A percentile compares a stretch with the other conserved stretches of the same genome.
These are phyloP conservation scores for Lentinula lateritia DNA, from an alignment of 768 basidiomycete species.

Conservation along the genomic window DNA sequence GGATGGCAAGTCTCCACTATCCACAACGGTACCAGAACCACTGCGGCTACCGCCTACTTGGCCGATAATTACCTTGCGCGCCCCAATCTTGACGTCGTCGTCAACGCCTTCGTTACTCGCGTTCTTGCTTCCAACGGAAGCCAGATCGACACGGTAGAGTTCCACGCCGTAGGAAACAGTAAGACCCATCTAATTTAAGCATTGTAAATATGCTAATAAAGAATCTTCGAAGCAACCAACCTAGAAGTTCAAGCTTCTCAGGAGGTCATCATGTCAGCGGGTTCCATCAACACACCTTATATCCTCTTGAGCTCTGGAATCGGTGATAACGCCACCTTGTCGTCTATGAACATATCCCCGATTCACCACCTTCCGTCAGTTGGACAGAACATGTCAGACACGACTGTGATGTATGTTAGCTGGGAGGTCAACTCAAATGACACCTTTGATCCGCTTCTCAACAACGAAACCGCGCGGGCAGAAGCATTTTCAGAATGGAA, in stretches of 20 bases:
- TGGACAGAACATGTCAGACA: conserved; percentile 11
- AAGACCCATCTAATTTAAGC: background rate
- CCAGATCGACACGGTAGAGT: background rate
- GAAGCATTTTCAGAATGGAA: conserved; percentile 21
- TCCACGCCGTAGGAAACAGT: conserved; percentile 5
- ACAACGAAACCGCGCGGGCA: conserved; percentile 12
- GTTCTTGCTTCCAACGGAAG: background rate
- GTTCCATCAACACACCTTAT: conserved; percentile 17
- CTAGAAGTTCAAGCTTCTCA: conserved; percentile 8
- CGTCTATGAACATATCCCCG: conserved; percentile 1
- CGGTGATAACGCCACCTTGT: conserved; percentile 9
- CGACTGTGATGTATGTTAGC: background rate
- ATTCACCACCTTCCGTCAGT: conserved; percentile 12
- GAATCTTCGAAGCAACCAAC: background rate
- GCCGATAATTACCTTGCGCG: conserved; percentile 19
- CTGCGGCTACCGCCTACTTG: conserved; percentile 26
- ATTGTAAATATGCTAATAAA: background rate
- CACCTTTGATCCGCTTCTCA: conserved; percentile 17
- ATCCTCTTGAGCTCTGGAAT: conserved; percentile 16
- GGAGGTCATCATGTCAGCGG: conserved; percentile 21
- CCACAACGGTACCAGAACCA: conserved; percentile 19
- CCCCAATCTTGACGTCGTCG: conserved; percentile 24
- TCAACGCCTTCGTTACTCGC: conserved; percentile 8
- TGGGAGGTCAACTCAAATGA: conserved; percentile 9
- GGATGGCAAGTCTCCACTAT: conserved; percentile 18